These are phyloP conservation scores for Anethum foeniculum DNA, from an alignment of 140 eudicot species.

Conservation along the genomic window DNA sequence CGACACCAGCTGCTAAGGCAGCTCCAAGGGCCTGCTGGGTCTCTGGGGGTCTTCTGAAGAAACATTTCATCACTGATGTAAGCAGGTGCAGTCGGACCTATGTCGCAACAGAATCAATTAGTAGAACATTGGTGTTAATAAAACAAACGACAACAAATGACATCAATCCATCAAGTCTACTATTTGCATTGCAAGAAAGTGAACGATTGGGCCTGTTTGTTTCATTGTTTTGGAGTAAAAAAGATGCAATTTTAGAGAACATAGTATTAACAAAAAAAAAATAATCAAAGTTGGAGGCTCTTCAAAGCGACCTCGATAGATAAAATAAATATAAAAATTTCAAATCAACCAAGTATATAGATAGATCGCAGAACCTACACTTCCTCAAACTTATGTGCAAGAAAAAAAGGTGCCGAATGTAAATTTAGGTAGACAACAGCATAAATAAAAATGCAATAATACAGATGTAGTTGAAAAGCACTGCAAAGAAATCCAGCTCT, in stretches of 20 bases:
- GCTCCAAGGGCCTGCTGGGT: slow-evolving; percentile 88
- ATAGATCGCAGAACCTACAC: not conserved
- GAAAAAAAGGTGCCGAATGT: not conserved
- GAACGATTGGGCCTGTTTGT: not conserved
- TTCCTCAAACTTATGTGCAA: not conserved
- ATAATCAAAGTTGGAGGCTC: not conserved
- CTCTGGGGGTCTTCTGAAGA: slow-evolving; percentile 89
- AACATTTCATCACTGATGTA: slow-evolving; percentile 91
- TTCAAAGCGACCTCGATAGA: no score
- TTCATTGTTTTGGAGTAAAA: not conserved
- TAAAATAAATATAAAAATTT: not conserved
- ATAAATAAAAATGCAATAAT: not conserved
- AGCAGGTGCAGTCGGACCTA: slow-evolving; percentile 97
- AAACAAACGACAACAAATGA: not conserved
- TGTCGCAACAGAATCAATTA: slow-evolving; percentile 7
- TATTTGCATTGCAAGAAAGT: not conserved
- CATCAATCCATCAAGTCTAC: not conserved
- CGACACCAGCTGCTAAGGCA: slow-evolving; percentile 79
- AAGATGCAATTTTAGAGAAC: not conserved
- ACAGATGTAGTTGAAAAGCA: not conserved
- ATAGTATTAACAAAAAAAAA: not conserved
- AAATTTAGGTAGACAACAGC: not conserved
- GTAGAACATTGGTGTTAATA: not conserved
- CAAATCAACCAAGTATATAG: not conserved
- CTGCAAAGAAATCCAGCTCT: not conserved